phyloP scores from a whole-genome alignment of 192 early-diverging fungal genomes.

The Dissophora globulifera region DNA sequence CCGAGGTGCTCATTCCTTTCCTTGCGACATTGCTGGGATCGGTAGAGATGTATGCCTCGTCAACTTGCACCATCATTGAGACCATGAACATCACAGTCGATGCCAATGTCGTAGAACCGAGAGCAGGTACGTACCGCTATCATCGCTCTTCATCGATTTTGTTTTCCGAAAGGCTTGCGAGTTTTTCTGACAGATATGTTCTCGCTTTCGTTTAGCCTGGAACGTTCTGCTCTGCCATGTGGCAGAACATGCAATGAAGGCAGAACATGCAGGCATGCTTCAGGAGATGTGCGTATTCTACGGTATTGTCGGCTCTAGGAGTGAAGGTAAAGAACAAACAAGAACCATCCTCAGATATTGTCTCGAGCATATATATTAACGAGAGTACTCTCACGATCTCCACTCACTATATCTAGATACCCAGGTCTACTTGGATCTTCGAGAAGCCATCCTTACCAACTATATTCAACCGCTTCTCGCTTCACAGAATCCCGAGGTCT shows the following conservation, averaged over 20 bases:
- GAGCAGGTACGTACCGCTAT: slow-evolving; percentile 41
- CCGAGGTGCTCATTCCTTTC: slow-evolving; percentile 62
- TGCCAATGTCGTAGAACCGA: slow-evolving; percentile 56
- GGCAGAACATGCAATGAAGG: slow-evolving; percentile 49
- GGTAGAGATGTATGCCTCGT: slow-evolving; percentile 53
- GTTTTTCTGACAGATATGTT: background rate
- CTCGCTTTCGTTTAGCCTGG: slow-evolving; percentile 46
- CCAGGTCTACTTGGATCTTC: slow-evolving; percentile 56
- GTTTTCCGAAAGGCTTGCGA: background rate
- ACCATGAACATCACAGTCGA: slow-evolving; percentile 56
- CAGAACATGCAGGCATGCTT: slow-evolving; percentile 33
- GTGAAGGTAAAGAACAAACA: slow-evolving; percentile 63
- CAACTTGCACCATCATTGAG: slow-evolving; percentile 60
- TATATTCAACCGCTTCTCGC: slow-evolving; percentile 55
- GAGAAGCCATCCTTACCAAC: slow-evolving; percentile 48
- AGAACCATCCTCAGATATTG: too few relatives aligned
- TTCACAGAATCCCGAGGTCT: slow-evolving; percentile 28
- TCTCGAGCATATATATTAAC: too few relatives aligned
- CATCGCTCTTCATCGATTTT: background rate
- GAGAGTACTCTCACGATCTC: background rate
- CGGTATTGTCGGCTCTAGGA: slow-evolving; percentile 55
- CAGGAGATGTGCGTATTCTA: slow-evolving; percentile 61
- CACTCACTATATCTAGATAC: slow-evolving; percentile 45
- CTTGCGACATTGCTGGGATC: slow-evolving; percentile 59
- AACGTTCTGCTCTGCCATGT: slow-evolving; percentile 57